Evolutionary conservation across 331 rosid species (phyloP).

Genomic region (Prunus yedoensis): DNA sequence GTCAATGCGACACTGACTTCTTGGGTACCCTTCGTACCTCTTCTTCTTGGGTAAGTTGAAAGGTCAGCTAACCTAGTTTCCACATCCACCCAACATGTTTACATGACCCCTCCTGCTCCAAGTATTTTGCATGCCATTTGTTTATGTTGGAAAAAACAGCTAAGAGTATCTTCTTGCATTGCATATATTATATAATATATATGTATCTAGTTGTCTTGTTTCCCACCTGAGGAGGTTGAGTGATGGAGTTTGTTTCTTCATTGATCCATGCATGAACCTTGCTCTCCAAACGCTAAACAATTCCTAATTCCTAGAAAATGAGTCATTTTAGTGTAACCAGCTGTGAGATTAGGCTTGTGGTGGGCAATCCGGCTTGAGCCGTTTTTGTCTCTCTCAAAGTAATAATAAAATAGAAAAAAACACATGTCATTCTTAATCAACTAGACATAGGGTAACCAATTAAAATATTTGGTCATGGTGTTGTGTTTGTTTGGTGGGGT

Average conservation of each 20-base stretch:
- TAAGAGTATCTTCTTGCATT: background rate
- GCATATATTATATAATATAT: too few relatives aligned
- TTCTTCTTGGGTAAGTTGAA: background rate
- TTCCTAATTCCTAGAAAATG: background rate
- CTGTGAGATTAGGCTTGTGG: background rate
- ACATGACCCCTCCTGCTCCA: background rate
- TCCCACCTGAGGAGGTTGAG: background rate
- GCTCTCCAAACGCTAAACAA: background rate
- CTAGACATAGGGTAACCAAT: background rate
- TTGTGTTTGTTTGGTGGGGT: slow-evolving; percentile 5
- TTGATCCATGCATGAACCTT: background rate
- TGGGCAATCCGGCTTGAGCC: background rate
- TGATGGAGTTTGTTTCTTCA: background rate
- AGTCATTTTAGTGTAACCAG: too few relatives aligned
- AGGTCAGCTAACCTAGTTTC: slow-evolving; percentile 8
- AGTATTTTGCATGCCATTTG: background rate
- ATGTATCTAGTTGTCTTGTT: background rate
- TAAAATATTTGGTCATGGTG: too few relatives aligned
- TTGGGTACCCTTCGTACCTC: background rate
- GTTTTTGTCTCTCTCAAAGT: background rate
- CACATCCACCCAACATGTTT: slow-evolving; percentile 1
- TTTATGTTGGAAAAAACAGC: background rate
- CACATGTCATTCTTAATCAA: background rate
- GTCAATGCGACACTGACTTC: background rate
- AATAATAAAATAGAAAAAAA: background rate